These are phyloP conservation scores for Ambrosia hybrid DNA, from an alignment of 140 eudicot species.

Conservation along the genomic window DNA sequence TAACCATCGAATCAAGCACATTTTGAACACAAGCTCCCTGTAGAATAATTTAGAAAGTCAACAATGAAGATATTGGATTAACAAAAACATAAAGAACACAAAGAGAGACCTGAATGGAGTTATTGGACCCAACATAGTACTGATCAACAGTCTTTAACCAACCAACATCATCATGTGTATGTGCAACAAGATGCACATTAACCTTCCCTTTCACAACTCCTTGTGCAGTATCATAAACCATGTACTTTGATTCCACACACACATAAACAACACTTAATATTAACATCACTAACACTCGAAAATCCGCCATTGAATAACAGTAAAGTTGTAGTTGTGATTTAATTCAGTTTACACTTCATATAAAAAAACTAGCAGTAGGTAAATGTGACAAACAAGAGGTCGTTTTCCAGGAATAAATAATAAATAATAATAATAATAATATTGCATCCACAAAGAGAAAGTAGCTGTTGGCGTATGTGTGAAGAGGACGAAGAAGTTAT, in stretches of 20 bases:
- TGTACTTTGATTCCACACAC: conserved; percentile 61
- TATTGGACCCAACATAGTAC: conserved; percentile 92
- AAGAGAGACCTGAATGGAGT: conserved; percentile 74
- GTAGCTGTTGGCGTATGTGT: too few relatives aligned
- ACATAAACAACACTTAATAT: conserved; percentile 20
- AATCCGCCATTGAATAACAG: conserved; percentile 24
- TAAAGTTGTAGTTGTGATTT: too few relatives aligned
- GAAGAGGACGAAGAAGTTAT: too few relatives aligned
- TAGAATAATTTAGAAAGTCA: neutral
- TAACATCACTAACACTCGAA: conserved; percentile 21
- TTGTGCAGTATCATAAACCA: conserved; percentile 67
- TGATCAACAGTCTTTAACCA: conserved; percentile 95
- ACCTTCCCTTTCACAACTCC: conserved; percentile 64
- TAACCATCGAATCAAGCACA: conserved; percentile 77
- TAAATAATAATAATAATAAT: too few relatives aligned
- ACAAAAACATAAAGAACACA: too few relatives aligned
- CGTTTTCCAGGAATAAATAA: too few relatives aligned
- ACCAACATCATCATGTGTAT: conserved; percentile 93
- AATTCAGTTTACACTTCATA: too few relatives aligned
- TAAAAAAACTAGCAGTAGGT: too few relatives aligned
- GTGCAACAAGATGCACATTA: conserved; percentile 88
- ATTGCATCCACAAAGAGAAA: too few relatives aligned
- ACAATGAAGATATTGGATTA: neutral
- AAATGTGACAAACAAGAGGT: conserved; percentile 1
- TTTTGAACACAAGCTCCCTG: conserved; percentile 90